Evolutionary conservation across 805 yeast genomes (phyloP).

Genomic region (Ogataea degrootiae): DNA sequence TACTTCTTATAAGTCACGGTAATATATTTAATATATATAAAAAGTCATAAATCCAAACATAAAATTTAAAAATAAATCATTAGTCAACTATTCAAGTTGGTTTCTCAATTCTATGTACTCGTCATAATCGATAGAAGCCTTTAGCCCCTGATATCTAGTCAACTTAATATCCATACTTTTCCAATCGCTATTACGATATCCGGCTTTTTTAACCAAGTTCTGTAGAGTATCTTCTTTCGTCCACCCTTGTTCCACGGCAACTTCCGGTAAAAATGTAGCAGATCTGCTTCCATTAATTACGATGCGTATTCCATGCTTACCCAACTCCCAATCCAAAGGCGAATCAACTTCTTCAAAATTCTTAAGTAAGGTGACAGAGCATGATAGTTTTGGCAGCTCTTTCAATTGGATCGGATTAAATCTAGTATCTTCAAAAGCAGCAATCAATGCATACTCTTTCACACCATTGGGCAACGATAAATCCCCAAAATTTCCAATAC

Average conservation of each 20-base stretch:
- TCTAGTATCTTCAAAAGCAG: slow-evolving; percentile 77
- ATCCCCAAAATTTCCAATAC: slow-evolving; percentile 83
- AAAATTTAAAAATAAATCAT: neutral
- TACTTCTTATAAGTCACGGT: no score
- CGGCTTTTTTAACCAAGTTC: slow-evolving; percentile 73
- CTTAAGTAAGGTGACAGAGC: slow-evolving; percentile 62
- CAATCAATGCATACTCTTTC: slow-evolving; percentile 52
- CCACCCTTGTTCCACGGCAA: slow-evolving; percentile 87
- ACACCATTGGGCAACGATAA: slow-evolving; percentile 55
- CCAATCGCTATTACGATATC: slow-evolving; percentile 28
- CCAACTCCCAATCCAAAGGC: slow-evolving; percentile 73
- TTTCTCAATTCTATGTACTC: slow-evolving; percentile 32
- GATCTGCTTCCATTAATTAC: slow-evolving; percentile 41
- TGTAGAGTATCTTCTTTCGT: slow-evolving; percentile 62
- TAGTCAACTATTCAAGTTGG: neutral
- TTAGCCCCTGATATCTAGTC: slow-evolving; percentile 53
- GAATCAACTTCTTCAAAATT: slow-evolving; percentile 50
- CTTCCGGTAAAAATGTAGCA: slow-evolving; percentile 89
- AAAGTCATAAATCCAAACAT: no score
- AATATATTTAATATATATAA: no score
- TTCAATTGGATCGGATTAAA: slow-evolving; percentile 55
- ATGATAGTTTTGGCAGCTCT: slow-evolving; percentile 52
- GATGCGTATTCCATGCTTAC: slow-evolving; percentile 75
- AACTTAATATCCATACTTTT: slow-evolving; percentile 37
- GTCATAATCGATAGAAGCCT: slow-evolving; percentile 36